Conservation (phyloP, 257 asterid genomes). For the Craterostigma plantagineum region DNA sequence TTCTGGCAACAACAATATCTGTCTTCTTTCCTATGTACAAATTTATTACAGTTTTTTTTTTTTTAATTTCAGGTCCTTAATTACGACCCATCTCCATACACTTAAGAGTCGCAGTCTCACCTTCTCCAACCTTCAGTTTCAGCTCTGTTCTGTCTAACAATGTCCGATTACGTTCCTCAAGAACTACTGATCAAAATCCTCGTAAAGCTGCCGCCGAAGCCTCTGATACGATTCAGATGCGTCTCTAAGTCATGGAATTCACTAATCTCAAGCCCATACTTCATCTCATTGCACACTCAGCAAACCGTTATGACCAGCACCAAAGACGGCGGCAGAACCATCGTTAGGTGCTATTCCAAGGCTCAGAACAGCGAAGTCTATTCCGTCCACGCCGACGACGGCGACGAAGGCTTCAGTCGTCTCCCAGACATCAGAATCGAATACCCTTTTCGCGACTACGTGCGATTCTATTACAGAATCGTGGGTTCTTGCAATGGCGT, state of each 20-base stretch:
- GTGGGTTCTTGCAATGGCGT: constrained; percentile 24
- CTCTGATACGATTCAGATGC: constrained; percentile 10
- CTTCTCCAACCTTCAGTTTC: too few species aligned
- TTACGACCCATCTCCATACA: too few species aligned
- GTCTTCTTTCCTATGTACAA: too few species aligned
- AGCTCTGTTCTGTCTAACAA: not conserved
- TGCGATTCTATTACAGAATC: constrained; percentile 13
- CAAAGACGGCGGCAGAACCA: not conserved
- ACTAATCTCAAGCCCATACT: constrained; percentile 10
- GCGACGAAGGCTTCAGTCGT: not conserved
- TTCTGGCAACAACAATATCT: too few species aligned
- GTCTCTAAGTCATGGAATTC: constrained; percentile 16
- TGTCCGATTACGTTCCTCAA: constrained; percentile 15
- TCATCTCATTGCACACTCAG: constrained; percentile 10
- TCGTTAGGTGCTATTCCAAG: constrained; percentile 9
- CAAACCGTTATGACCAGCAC: constrained; percentile 1
- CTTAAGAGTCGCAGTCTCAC: too few species aligned
- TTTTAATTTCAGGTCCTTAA: too few species aligned
- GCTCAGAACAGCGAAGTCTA: constrained; percentile 8
- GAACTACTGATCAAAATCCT: constrained; percentile 11
- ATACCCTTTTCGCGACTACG: constrained; percentile 9
- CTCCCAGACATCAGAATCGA: constrained; percentile 8
- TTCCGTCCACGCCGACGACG: constrained; percentile 4
- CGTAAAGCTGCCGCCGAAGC: constrained; percentile 9
- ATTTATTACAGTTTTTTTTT: too few species aligned